These are phyloP conservation scores for Eragrostis tef DNA, from an alignment of 202 grass and related monocot species.

Conservation along the genomic window DNA sequence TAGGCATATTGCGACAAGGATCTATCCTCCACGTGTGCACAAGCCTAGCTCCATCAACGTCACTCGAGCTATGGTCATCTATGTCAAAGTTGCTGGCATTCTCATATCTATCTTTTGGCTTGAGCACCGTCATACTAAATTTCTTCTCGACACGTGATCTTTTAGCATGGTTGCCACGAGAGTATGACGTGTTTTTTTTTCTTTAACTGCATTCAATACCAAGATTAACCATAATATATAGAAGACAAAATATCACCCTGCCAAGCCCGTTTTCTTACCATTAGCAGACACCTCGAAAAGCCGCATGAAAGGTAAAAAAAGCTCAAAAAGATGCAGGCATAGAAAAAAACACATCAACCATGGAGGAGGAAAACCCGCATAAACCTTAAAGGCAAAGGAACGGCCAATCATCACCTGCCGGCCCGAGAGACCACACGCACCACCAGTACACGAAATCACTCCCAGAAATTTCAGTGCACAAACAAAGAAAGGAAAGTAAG, in stretches of 20 bases:
- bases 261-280: background rate
- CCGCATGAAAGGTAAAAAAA: background rate
- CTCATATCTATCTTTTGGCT: background rate
- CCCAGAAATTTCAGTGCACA: background rate
- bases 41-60: background rate
- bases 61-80: background rate
- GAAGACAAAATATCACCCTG: background rate
- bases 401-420: constrained; percentile 2
- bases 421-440: background rate
- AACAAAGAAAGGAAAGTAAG: background rate
- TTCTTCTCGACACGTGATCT: background rate
- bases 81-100: background rate
- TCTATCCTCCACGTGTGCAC: background rate
- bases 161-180: background rate
- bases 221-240: too few relatives aligned
- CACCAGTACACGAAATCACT: background rate
- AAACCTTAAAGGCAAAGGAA: background rate
- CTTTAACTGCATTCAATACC: too few relatives aligned
- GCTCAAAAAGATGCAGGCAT: background rate
- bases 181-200: background rate
- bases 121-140: background rate
- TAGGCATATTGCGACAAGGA: too few relatives aligned
- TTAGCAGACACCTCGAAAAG: background rate
- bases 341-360: background rate
- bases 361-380: background rate